Conservation (phyloP, 306 rosid genomes). For the Sophora flavescens region DNA sequence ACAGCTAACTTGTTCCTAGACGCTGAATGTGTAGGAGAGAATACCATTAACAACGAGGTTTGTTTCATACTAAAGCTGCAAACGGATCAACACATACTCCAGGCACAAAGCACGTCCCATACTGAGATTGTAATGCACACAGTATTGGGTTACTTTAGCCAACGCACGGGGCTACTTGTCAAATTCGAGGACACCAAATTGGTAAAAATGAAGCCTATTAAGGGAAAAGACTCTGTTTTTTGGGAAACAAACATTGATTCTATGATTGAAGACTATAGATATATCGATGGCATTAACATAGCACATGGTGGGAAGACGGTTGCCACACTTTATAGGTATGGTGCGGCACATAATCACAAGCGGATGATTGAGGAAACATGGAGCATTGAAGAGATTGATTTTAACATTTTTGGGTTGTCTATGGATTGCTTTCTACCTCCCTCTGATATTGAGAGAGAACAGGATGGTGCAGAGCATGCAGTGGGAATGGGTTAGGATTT, state of each 20-base stretch:
- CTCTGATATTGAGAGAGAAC: slow-evolving; percentile 66
- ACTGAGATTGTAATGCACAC: slow-evolving; percentile 78
- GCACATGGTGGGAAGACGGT: slow-evolving; percentile 76
- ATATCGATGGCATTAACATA: slow-evolving; percentile 76
- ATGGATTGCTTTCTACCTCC: slow-evolving; percentile 90
- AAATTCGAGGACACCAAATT: slow-evolving; percentile 87
- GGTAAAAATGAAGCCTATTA: slow-evolving; percentile 63
- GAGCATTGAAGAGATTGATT: slow-evolving; percentile 86
- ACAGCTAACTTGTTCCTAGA: slow-evolving; percentile 82
- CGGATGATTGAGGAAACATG: slow-evolving; percentile 82
- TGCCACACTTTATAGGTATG: slow-evolving; percentile 72
- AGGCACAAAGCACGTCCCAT: slow-evolving; percentile 68
- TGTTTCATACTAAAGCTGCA: slow-evolving; percentile 83
- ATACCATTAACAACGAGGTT: slow-evolving; percentile 61
- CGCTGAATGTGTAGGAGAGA: slow-evolving; percentile 77
- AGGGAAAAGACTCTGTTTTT: slow-evolving; percentile 64
- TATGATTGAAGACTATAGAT: slow-evolving; percentile 64
- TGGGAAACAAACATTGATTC: slow-evolving; percentile 91
- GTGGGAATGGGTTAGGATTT: slow-evolving; percentile 44
- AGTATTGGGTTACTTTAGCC: slow-evolving; percentile 84
- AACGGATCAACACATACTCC: slow-evolving; percentile 56
- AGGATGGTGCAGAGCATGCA: slow-evolving; percentile 51
- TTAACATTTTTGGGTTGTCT: slow-evolving; percentile 81
- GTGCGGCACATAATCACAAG: slow-evolving; percentile 70
- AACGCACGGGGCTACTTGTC: slow-evolving; percentile 81